phyloP scores from a whole-genome alignment of 129 eudicot genomes.

The Escallonia herrerae region DNA sequence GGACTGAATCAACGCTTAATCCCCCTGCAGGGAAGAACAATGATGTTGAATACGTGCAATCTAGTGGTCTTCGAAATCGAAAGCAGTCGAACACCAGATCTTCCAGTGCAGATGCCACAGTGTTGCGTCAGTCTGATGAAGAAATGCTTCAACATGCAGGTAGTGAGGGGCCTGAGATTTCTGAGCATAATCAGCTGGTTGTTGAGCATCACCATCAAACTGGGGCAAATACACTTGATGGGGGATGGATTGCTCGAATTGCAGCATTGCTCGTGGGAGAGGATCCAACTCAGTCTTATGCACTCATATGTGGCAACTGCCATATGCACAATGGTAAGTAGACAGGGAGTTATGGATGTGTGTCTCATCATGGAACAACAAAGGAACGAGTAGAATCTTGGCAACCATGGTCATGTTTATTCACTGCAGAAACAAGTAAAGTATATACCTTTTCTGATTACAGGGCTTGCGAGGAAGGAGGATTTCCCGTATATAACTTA shows the following conservation, averaged over 20 bases:
- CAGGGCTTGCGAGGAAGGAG: slow-evolving; percentile 96
- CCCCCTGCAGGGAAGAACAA: slow-evolving; percentile 50
- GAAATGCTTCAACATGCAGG: slow-evolving; percentile 25
- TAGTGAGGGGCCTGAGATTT: slow-evolving; percentile 31
- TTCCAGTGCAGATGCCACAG: slow-evolving; percentile 40
- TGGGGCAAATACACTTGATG: slow-evolving; percentile 45
- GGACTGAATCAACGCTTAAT: slow-evolving; percentile 40
- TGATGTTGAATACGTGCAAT: slow-evolving; percentile 53
- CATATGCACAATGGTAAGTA: slow-evolving; percentile 94
- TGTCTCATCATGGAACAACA: too few relatives aligned
- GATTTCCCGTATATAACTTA: slow-evolving; percentile 79
- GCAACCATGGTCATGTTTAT: too few relatives aligned
- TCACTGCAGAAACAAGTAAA: not conserved
- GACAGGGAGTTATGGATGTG: too few relatives aligned
- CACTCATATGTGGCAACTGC: slow-evolving; percentile 93
- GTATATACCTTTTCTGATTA: slow-evolving; percentile 1
- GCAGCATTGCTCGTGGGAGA: slow-evolving; percentile 98
- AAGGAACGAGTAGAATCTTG: too few relatives aligned
- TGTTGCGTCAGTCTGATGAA: slow-evolving; percentile 26
- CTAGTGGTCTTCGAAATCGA: slow-evolving; percentile 75
- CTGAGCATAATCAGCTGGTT: slow-evolving; percentile 38
- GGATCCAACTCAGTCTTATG: slow-evolving; percentile 92
- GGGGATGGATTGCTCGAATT: slow-evolving; percentile 89
- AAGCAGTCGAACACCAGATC: slow-evolving; percentile 38
- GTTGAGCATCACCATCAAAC: slow-evolving; percentile 67